A percentile compares a stretch with the other conserved stretches of the same genome.
Evolutionary conservation across 768 basidiomycete species (phyloP).

Genomic region (Pleurotus platypus): DNA sequence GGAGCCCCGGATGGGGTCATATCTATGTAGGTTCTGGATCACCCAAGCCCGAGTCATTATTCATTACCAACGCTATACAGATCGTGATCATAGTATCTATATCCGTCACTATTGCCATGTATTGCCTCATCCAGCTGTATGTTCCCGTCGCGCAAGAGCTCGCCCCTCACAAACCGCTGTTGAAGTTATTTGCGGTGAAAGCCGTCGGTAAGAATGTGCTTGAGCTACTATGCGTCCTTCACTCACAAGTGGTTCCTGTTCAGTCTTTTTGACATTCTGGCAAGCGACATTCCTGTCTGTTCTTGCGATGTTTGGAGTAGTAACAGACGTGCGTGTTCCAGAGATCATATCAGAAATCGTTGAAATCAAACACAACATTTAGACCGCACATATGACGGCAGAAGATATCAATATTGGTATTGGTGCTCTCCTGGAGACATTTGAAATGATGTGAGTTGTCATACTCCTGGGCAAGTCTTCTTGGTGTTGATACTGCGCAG

Average conservation of each 20-base stretch:
- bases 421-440: conserved; percentile 61
- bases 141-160: conserved; percentile 51
- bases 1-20: conserved; percentile 66
- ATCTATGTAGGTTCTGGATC: conserved; percentile 45
- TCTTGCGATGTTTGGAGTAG: conserved; percentile 52
- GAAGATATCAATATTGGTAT: conserved; percentile 72
- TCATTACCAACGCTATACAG: conserved; percentile 24
- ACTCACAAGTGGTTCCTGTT: too few relatives aligned
- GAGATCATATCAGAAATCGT: not conserved
- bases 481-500: conserved; percentile 25
- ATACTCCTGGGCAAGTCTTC: not conserved
- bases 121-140: conserved; percentile 72
- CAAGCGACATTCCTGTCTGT: conserved; percentile 59
- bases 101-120: conserved; percentile 77
- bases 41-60: not conserved
- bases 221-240: not conserved
- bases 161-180: conserved; percentile 54
- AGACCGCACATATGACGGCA: conserved; percentile 70
- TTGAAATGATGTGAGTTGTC: conserved; percentile 67
- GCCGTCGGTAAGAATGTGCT: conserved; percentile 50
- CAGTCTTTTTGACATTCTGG: conserved; percentile 78
- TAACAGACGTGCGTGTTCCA: conserved; percentile 51
- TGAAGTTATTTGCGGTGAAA: conserved; percentile 72
- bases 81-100: conserved; percentile 59
- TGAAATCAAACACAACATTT: not conserved